Conservation (phyloP, 257 asterid species). For the Mitragyna speciosa region DNA sequence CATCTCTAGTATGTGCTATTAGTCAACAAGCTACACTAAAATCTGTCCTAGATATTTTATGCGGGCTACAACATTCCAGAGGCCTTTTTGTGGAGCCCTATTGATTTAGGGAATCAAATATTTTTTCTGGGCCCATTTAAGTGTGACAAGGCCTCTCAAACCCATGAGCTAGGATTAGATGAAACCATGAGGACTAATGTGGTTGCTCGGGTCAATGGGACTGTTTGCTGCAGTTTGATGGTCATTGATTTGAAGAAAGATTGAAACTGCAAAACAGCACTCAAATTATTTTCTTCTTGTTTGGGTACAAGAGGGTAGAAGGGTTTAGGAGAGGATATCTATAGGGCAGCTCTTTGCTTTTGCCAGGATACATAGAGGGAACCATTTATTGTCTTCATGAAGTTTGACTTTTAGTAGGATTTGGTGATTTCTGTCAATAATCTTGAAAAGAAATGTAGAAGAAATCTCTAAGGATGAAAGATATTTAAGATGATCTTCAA, state of each 20-base stretch:
- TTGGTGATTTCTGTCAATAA: background rate
- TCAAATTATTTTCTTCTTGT: background rate
- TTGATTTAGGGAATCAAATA: background rate
- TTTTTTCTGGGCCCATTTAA: background rate
- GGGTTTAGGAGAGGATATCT: background rate
- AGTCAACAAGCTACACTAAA: background rate
- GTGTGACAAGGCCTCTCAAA: background rate
- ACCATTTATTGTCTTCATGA: background rate
- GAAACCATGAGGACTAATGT: background rate
- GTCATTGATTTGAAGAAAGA: background rate
- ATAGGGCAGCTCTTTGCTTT: background rate
- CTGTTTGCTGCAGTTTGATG: background rate
- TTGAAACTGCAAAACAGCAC: background rate
- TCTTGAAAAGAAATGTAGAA: background rate
- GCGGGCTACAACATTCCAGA: background rate
- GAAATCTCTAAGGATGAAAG: background rate
- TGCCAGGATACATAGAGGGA: background rate
- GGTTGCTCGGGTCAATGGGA: background rate
- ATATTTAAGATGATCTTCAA: background rate
- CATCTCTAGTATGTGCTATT: background rate
- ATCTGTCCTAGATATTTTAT: background rate
- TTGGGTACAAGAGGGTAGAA: background rate
- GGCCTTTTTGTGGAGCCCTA: background rate
- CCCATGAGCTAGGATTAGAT: background rate
- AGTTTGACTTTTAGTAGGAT: background rate